Conservation (phyloP, 768 basidiomycete genomes). For the Tulasnella sp. region DNA sequence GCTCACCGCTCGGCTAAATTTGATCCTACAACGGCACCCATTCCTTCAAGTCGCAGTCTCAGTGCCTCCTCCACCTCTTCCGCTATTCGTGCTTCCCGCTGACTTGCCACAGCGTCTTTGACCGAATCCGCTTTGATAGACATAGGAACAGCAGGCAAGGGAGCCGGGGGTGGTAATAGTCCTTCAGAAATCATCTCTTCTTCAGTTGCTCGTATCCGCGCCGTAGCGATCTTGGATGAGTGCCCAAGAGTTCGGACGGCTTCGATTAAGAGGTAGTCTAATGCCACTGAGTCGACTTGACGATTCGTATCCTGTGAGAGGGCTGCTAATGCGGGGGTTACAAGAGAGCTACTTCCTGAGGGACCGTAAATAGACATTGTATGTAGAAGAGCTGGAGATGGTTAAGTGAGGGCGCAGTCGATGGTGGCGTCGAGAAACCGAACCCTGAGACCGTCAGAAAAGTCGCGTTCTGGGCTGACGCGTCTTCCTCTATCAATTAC, state of each 20-base stretch:
- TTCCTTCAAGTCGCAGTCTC: slow-evolving; percentile 65
- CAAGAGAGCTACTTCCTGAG: slow-evolving; percentile 34
- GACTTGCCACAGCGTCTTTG: slow-evolving; percentile 43
- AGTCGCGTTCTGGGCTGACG: slow-evolving; percentile 27
- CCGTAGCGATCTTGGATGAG: slow-evolving; percentile 68
- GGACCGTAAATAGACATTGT: slow-evolving; percentile 27
- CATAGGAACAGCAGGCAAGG: slow-evolving; percentile 35
- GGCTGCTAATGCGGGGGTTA: slow-evolving; percentile 28
- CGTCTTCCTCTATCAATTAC: slow-evolving; percentile 18
- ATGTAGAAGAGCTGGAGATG: background rate
- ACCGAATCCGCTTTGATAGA: slow-evolving; percentile 40
- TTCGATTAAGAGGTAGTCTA: slow-evolving; percentile 83
- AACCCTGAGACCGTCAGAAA: background rate
- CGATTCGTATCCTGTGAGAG: slow-evolving; percentile 31
- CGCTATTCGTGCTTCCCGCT: slow-evolving; percentile 32
- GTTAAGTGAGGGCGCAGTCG: background rate
- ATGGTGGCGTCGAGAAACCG: background rate
- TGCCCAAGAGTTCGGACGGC: slow-evolving; percentile 67
- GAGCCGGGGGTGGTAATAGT: slow-evolving; percentile 52
- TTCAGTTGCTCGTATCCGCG: slow-evolving; percentile 64
- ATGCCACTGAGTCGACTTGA: slow-evolving; percentile 31
- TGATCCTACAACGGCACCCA: slow-evolving; percentile 82
- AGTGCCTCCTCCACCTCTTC: slow-evolving; percentile 76
- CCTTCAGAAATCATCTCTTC: slow-evolving; percentile 77
- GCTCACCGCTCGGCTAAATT: slow-evolving; percentile 80